phyloP scores from a whole-genome alignment of 306 rosid genomes.

The Medicago truncatula region DNA sequence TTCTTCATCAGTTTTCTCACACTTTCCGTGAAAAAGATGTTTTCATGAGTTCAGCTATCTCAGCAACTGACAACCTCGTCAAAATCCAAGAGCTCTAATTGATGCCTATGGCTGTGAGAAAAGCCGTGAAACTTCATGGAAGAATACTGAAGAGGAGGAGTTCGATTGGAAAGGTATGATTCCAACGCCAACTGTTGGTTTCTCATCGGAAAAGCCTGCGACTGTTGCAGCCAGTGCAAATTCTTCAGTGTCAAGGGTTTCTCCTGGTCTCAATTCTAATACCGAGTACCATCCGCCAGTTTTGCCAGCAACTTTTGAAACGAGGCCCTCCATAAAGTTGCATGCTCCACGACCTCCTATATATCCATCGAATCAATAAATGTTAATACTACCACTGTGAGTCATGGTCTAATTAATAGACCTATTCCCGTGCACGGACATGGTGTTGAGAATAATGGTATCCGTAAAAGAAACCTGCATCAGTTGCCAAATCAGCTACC shows the following conservation, averaged over 20 bases:
- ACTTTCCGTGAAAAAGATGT: too few relatives aligned
- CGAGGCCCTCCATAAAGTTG: conserved; percentile 62
- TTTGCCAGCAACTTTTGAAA: conserved; percentile 58
- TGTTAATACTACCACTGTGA: conserved; percentile 46
- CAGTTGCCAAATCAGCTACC: conserved; percentile 61
- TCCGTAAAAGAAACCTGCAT: conserved; percentile 46
- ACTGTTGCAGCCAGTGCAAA: conserved; percentile 45
- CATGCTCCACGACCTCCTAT: conserved; percentile 54
- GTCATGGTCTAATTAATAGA: conserved; percentile 54
- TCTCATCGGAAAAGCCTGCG: conserved; percentile 53
- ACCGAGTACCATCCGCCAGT: conserved; percentile 50
- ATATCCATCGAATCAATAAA: conserved; percentile 54
- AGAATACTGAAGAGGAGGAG: conserved; percentile 95
- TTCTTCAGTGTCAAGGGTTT: conserved; percentile 54
- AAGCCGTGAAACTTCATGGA: conserved; percentile 76
- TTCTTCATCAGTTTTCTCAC: too few relatives aligned
- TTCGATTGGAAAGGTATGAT: conserved; percentile 93
- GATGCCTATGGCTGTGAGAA: conserved; percentile 94
- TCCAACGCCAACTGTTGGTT: conserved; percentile 59
- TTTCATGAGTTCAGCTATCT: neutral
- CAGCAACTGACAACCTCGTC: conserved; percentile 77
- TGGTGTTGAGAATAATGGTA: conserved; percentile 54
- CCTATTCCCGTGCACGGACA: conserved; percentile 59
- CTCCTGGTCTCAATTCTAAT: conserved; percentile 52
- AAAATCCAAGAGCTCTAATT: conserved; percentile 82